Evolutionary conservation across 352 stramenopile species (phyloP), one percentile per base, ranked within the genome.

Genomic region (Globisporangium mamillatum): DNA sequence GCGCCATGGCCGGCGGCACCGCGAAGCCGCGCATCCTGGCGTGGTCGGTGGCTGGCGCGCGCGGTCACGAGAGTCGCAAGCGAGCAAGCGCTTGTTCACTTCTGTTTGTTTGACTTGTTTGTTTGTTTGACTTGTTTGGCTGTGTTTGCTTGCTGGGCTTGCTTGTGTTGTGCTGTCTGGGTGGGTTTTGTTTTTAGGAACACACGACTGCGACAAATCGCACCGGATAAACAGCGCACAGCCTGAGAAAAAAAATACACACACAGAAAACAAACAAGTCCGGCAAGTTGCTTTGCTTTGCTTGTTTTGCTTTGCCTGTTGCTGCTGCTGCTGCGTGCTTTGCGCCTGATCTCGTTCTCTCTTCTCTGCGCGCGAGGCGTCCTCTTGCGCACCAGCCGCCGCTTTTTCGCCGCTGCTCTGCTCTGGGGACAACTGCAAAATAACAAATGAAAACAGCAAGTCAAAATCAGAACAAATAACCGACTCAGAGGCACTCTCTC

Each of bases 1-100:
- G 75, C 20, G 65, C 69, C 66, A 82, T 75, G 18, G 75, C 77
- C 52, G 75, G 16, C 32, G 64, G 64, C 64, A 70, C 64, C 32
- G 32, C 56, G 46, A 70, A 70, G 34, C 32, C 46, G 56, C 64
- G 64, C 64, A 70, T 70, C 29, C 29, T 32, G 29, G 29, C 29
- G 29, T 32, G 4, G 29, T 32, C 29, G 4, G 4, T 32, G 29
- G 22, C 58, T 48, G 22, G 34, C 10, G 36, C 14, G 25, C 14
- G 59, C 18, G 24, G 25, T 24, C 32, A n/a, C 25, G 16, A 9
- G 24, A 36, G 25, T 22, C 10, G 25, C 53, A 59, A 59, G 53
- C 14, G 20, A 64, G 36, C 54, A n/a, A 44, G 55, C 12, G 29
- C 16, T 25, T n/a, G 29, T n/a, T 8, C 22, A 27, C 22, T 24